phyloP scores from a whole-genome alignment of 1,284 basidiomycete species.

The Xanthoconium separans region DNA sequence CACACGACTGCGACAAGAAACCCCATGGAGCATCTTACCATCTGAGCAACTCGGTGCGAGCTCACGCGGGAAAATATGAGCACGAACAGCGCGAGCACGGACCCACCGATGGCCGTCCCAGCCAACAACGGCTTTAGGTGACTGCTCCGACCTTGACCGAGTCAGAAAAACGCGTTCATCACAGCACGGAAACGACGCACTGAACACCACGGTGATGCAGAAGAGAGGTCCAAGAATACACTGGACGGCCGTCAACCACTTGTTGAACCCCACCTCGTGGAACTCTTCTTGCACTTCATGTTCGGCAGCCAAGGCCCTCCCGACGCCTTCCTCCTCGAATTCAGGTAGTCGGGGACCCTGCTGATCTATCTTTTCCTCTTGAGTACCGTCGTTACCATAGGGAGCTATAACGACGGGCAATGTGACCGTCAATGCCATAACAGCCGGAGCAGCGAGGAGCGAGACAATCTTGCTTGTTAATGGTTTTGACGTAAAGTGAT shows the following conservation, averaged over 20 bases:
- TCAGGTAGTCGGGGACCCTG: constrained; percentile 47
- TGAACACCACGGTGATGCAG: constrained; percentile 70
- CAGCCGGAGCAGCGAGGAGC: constrained; percentile 83
- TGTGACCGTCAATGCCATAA: constrained; percentile 84
- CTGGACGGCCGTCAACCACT: constrained; percentile 80
- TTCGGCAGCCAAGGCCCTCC: constrained; percentile 60
- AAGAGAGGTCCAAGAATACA: constrained; percentile 80
- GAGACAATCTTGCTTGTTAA: constrained; percentile 72
- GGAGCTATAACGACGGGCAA: constrained; percentile 85
- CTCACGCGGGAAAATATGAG: constrained; percentile 64
- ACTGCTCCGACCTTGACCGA: constrained; percentile 49
- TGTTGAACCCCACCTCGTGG: constrained; percentile 69
- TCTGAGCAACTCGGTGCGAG: constrained; percentile 55
- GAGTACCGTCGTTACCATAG: constrained; percentile 41
- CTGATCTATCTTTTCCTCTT: constrained; percentile 43
- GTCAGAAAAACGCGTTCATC: constrained; percentile 6
- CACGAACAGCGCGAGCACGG: constrained; percentile 55
- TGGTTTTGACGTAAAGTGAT: constrained; percentile 73
- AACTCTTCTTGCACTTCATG: constrained; percentile 64
- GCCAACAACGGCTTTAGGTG: constrained; percentile 57
- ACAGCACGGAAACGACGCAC: constrained; percentile 42
- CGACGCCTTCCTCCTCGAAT: constrained; percentile 64
- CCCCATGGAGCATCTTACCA: constrained; percentile 84
- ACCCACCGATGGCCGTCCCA: constrained; percentile 54
- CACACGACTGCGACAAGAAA: constrained; percentile 89